These are phyloP conservation scores for Gynostemma pentaphyllum DNA, from an alignment of 306 rosid genomes.

Conservation along the genomic window DNA sequence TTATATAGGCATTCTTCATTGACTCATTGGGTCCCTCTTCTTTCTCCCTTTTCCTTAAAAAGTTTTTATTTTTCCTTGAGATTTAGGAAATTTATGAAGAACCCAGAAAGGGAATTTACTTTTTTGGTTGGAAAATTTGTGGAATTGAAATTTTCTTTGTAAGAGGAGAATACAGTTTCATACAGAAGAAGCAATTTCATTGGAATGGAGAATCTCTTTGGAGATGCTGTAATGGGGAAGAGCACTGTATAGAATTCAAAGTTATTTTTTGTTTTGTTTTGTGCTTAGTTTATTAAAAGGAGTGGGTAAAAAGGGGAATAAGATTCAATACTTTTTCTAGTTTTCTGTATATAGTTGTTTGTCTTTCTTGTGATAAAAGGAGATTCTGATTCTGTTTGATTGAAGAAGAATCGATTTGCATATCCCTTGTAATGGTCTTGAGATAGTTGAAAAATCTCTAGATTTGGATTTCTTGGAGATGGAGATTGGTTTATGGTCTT, in stretches of 20 bases:
- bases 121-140: not conserved
- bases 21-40: not conserved
- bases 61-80: slow-evolving; percentile 12
- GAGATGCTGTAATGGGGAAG: slow-evolving; percentile 1
- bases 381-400: not conserved
- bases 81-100: slow-evolving; percentile 10
- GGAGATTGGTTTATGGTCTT: slow-evolving; percentile 16
- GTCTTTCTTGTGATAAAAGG: not conserved
- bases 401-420: not conserved
- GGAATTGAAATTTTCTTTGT: not conserved
- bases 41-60: not conserved
- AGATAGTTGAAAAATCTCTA: slow-evolving; percentile 5
- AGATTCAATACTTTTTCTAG: not conserved
- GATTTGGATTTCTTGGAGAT: slow-evolving; percentile 3
- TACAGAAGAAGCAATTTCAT: not conserved
- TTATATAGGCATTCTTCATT: not conserved
- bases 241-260: not conserved
- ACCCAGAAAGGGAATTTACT: not conserved
- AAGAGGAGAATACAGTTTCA: not conserved
- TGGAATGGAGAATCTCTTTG: slow-evolving; percentile 2
- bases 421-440: slow-evolving; percentile 7
- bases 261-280: not conserved
- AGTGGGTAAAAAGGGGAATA: not conserved
- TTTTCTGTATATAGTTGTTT: not conserved
- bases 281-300: not conserved